Evolutionary conservation across 345 rosid genomes (phyloP).

Genomic region (Ricinus communis): DNA sequence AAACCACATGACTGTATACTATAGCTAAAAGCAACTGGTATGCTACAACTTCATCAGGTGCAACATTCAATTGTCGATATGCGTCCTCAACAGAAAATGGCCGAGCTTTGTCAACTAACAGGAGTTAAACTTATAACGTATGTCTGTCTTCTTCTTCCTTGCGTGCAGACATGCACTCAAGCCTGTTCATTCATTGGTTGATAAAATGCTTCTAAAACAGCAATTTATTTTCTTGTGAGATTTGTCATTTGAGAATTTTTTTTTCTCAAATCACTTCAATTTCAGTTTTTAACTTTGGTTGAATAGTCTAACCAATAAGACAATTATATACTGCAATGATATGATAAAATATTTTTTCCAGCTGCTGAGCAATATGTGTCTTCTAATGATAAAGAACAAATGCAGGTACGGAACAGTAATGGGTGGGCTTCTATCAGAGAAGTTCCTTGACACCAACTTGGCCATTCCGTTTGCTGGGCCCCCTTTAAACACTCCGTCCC

Average conservation of each 20-base stretch:
- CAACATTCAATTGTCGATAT: conserved; percentile 93
- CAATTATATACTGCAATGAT: neutral
- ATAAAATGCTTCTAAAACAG: neutral
- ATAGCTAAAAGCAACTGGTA: conserved; percentile 16
- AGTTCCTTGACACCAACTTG: conserved; percentile 83
- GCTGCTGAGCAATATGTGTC: neutral
- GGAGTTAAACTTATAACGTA: conserved; percentile 97
- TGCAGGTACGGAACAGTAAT: conserved; percentile 90
- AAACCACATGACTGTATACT: neutral
- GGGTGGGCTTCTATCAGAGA: conserved; percentile 95
- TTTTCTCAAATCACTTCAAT: neutral
- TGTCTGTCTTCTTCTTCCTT: conserved; percentile 25
- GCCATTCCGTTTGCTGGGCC: conserved; percentile 76
- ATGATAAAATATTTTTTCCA: neutral
- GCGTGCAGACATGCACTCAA: neutral
- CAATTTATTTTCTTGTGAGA: neutral
- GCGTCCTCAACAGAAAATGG: conserved; percentile 97
- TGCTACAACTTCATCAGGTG: conserved; percentile 48
- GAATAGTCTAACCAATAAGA: neutral
- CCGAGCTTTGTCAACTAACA: conserved; percentile 84
- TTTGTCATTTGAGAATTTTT: neutral
- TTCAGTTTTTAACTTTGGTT: neutral
- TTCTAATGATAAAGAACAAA: neutral
- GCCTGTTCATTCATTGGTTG: neutral
- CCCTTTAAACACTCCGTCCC: conserved; percentile 80